phyloP scores from a whole-genome alignment of 768 basidiomycete species.

The Myochromella boudieri region DNA sequence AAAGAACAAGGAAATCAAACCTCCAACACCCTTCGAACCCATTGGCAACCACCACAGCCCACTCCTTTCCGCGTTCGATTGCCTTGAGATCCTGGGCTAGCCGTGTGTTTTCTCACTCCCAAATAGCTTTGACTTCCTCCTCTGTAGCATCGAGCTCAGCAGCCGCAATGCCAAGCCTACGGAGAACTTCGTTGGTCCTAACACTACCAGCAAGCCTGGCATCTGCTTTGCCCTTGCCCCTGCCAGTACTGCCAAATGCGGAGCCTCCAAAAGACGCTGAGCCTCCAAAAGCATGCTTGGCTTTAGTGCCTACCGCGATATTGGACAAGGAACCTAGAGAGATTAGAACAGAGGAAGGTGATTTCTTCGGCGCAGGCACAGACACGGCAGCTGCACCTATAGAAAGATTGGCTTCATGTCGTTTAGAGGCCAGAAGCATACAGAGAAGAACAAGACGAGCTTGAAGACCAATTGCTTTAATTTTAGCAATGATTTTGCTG shows the following conservation, averaged over 20 bases:
- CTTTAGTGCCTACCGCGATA: conserved; percentile 20
- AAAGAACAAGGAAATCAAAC: too few species aligned
- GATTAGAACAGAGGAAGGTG: conserved; percentile 45
- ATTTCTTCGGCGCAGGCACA: conserved; percentile 34
- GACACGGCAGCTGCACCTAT: conserved; percentile 39
- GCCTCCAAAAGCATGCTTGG: conserved; percentile 54
- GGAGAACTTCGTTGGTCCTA: conserved; percentile 66
- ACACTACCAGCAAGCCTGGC: conserved; percentile 62
- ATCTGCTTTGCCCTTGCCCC: conserved; percentile 41
- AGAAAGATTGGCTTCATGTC: conserved; percentile 56
- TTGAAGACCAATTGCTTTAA: conserved; percentile 71
- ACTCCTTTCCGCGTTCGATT: too few species aligned
- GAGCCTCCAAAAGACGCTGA: conserved; percentile 55
- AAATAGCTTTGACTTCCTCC: conserved; percentile 52
- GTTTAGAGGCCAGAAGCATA: conserved; percentile 62
- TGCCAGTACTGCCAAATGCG: conserved; percentile 32
- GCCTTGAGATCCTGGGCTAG: too few species aligned
- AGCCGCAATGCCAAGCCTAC: conserved; percentile 57
- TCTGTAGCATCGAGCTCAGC: conserved; percentile 37
- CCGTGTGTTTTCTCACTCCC: too few species aligned
- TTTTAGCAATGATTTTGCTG: conserved; percentile 66
- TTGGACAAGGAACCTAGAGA: conserved; percentile 16
- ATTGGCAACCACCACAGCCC: too few species aligned
- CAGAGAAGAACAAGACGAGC: conserved; percentile 68
- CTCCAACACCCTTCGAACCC: too few species aligned